Evolutionary conservation across 1,139 yeast species (phyloP), one percentile per base, ranked within the genome.

Genomic region (Yamadazyma songkhlaensis): DNA sequence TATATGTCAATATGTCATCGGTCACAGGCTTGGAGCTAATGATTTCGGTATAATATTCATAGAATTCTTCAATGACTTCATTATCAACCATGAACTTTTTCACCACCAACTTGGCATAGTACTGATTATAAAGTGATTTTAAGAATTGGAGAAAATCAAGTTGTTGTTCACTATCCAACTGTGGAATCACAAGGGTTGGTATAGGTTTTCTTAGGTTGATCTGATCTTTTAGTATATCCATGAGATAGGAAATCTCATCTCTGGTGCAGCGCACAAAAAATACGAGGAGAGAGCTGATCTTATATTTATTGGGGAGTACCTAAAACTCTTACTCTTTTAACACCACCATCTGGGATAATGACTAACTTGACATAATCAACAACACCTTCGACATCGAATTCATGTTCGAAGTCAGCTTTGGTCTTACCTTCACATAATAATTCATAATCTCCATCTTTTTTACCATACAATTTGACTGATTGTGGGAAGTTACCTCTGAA

Each of bases 291-390:
- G 8, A 9, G 9, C 15, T 5, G 29, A 13, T 26, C 29, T 27
- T 27, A 12, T 27, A 12, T 27, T 27, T 29, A 17, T 14, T 29
- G 15, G 6, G 31, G 31, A 22, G 74, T 69, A 27, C 97, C 97
- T 54, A 78, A 77, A 23, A 88, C 92, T 49, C 96, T 76, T 31
- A 90, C 64, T 59, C 97, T 77, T 71, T 90, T 90, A 40, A 89
- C 88, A 44, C 97, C 97, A 37, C 97, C 97, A 55, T 90, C 97
- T 23, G 97, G 97, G 46, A 89, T 84, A 57, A 90, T 84, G 12
- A 87, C 80, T 48, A 90, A 59, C 54, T 81, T 77, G 25, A 88
- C 86, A 3, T 48, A 50, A 54, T 81, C 77, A 24, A 87, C 85
- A 10, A 52, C 50, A 25, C 53, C 52, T 15, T 55, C 50, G 24